Percentiles rank a stretch among this genome's conserved stretches.
These are phyloP conservation scores for Pichia exigua DNA, from an alignment of 805 yeast species.

Conservation along the genomic window DNA sequence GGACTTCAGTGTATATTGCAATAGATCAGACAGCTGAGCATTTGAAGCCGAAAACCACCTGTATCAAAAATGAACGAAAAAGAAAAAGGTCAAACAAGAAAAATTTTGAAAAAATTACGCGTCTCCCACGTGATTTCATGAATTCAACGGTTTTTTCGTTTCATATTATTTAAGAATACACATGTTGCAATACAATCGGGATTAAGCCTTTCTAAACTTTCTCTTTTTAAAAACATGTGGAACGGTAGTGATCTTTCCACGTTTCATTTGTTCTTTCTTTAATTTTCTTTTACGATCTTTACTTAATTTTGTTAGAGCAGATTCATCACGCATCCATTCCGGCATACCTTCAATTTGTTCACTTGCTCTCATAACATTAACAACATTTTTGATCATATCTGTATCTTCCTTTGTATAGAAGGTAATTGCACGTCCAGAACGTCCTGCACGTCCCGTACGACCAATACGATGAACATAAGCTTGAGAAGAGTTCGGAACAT, in stretches of 20 bases:
- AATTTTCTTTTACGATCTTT: constrained; percentile 55
- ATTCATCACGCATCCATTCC: constrained; percentile 65
- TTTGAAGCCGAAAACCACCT: background rate
- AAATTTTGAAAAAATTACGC: background rate
- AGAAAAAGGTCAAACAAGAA: background rate
- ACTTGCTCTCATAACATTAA: constrained; percentile 93
- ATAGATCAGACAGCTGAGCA: background rate
- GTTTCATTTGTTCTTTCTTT: constrained; percentile 48
- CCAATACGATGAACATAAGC: constrained; percentile 97
- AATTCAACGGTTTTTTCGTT: background rate
- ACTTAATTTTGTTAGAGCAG: constrained; percentile 51
- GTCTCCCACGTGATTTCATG: background rate
- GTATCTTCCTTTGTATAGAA: constrained; percentile 88
- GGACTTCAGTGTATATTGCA: background rate
- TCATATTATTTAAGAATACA: background rate
- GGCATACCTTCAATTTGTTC: constrained; percentile 59
- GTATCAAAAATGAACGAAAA: background rate
- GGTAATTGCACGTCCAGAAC: constrained; percentile 79
- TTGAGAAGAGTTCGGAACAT: constrained; percentile 90
- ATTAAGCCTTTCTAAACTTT: constrained; percentile 23
- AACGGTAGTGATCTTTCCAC: constrained; percentile 79
- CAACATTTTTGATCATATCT: constrained; percentile 66
- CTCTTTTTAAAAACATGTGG: constrained; percentile 70
- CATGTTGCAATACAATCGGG: background rate
- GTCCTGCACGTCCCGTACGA: constrained; percentile 96